Percentiles rank a stretch among this genome's conserved stretches.
phyloP scores from a whole-genome alignment of 139 green algal species.

The Micractinium sp. region DNA sequence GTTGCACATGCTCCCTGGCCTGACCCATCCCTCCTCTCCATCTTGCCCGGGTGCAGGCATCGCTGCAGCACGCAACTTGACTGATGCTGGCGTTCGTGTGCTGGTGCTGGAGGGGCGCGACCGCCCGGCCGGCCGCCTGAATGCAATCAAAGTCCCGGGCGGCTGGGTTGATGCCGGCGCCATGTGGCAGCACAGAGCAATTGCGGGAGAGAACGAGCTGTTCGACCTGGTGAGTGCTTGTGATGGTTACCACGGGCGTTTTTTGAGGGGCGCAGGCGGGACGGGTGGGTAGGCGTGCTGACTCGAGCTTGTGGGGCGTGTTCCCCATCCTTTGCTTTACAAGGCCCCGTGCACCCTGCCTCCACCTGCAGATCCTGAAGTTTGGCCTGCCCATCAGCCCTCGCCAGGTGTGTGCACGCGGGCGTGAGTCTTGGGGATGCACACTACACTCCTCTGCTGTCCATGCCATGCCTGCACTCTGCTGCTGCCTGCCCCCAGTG shows the following conservation, averaged over 20 bases:
- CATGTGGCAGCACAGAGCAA: constrained; percentile 57
- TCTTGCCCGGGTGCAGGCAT: constrained; percentile 14
- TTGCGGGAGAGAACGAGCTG: constrained; percentile 38
- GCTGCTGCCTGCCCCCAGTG: no score
- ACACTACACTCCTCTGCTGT: no score
- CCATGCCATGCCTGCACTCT: no score
- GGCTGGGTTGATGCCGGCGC: constrained; percentile 59
- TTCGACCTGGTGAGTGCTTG: constrained; percentile 33
- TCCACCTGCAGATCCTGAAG: background rate
- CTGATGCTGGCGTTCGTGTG: constrained; percentile 40
- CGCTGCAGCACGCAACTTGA: constrained; percentile 44
- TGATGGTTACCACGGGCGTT: no score
- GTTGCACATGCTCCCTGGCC: no score
- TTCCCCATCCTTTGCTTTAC: background rate
- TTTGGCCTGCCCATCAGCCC: background rate
- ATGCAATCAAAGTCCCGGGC: constrained; percentile 37
- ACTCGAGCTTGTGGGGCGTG: no score
- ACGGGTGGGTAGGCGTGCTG: no score
- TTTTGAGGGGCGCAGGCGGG: no score
- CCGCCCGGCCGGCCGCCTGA: constrained; percentile 68
- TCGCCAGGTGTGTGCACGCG: background rate
- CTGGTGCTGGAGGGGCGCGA: constrained; percentile 72
- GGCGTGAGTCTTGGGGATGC: no score
- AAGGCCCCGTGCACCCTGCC: no score
- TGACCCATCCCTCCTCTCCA: no score